phyloP scores from a whole-genome alignment of 768 basidiomycete species.

The Leucocoprinus sp. region DNA sequence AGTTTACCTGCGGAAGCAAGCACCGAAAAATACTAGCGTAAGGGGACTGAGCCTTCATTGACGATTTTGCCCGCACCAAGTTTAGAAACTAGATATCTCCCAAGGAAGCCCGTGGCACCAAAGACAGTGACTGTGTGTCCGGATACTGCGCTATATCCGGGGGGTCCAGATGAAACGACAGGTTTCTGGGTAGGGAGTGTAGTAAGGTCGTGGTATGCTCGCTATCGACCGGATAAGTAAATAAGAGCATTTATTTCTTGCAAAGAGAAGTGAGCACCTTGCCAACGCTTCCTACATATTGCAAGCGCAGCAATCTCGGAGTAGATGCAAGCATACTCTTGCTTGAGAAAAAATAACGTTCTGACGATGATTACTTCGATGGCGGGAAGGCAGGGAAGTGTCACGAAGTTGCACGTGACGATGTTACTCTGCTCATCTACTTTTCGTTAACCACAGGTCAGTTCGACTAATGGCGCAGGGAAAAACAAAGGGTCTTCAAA shows the following conservation, averaged over 20 bases:
- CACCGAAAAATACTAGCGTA: not conserved
- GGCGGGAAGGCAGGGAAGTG: conserved; percentile 33
- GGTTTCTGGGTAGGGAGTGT: conserved; percentile 55
- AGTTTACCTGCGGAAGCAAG: conserved; percentile 54
- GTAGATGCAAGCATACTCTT: conserved; percentile 36
- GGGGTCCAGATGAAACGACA: conserved; percentile 66
- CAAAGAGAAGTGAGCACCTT: conserved; percentile 28
- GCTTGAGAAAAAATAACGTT: conserved; percentile 11
- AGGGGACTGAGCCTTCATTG: not conserved
- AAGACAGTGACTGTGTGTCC: conserved; percentile 96
- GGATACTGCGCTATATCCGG: conserved; percentile 79
- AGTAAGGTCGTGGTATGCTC: conserved; percentile 66
- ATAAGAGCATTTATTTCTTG: not conserved
- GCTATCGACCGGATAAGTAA: conserved; percentile 34
- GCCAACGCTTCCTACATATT: conserved; percentile 40
- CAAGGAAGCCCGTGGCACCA: conserved; percentile 93
- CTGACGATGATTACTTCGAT: conserved; percentile 26
- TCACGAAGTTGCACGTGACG: conserved; percentile 23
- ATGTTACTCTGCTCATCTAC: no score
- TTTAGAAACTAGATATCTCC: conserved; percentile 89
- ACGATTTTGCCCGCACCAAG: conserved; percentile 50
- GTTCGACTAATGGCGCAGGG: conserved; percentile 82
- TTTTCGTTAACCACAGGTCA: no score
- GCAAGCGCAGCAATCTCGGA: conserved; percentile 42
- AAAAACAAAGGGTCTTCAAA: conserved; percentile 68